Evolutionary conservation across 2,329 filamentous ascomycete genomes (phyloP), one percentile per base, ranked within the genome.

Genomic region (Dissoconium aciculare): DNA sequence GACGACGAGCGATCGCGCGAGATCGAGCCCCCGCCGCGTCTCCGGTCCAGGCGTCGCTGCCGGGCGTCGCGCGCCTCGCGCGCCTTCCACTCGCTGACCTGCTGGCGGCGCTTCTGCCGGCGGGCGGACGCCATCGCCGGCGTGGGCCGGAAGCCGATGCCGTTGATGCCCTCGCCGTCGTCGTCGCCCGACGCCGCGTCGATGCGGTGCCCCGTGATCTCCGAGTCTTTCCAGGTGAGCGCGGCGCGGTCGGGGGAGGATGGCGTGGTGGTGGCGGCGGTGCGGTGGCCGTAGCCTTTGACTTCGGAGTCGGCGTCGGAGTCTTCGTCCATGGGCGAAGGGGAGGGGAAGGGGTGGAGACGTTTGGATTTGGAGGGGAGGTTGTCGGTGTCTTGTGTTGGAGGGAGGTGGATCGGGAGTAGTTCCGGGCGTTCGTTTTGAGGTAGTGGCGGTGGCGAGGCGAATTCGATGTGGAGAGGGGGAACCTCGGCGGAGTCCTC

Each of bases 141-240:
- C 2, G 70, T 74, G 3, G 71, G 71, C 35, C 62, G 63, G 50
- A 74, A 76, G 0, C 71, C 71, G 33, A 76, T 62, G 2, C 71
- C 71, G 42, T 76, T 74, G 39, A 75, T 64, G 4, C 71, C 71
- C 32, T 69, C 67, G 3, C 71, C 70, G 46, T 76, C 71, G 44
- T 74, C 71, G 23, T 63, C 64, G 5, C 66, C 65, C 32, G 71
- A 66, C 4, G 54, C 59, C 3, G 62, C 60, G 30, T 67, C 59
- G 12, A 55, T 56, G 17, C 61, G 48, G 42, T 74, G 67, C 10
- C 70, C 70, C 4, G 71, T 75, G 44, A 75, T 74, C 45, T 76
- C 71, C 21, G 60, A 59, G 39, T 71, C 66, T 43, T 66, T 64
- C 71, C 71, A 75, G 34, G 60, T 62, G 37, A 63, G 50, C 19